A percentile compares a stretch with the other conserved stretches of the same genome.
Evolutionary conservation across 2,329 filamentous ascomycete genomes (phyloP).

Genomic region (Sarocladiaceae sp.): DNA sequence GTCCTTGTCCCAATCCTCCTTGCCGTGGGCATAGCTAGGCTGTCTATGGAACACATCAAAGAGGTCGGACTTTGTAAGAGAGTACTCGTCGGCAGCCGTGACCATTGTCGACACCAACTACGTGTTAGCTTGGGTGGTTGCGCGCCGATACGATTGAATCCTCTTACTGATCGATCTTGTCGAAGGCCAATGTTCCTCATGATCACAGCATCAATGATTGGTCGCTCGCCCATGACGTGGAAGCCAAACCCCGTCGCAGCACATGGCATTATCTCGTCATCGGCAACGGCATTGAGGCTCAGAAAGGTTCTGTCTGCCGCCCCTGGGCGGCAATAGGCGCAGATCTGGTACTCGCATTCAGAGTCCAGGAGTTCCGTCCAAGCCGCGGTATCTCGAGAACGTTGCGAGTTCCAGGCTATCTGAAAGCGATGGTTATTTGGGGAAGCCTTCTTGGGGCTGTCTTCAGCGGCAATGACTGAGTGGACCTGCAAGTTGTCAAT

Average conservation of each 20-base stretch:
- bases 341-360: constrained; percentile 47
- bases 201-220: constrained; percentile 32
- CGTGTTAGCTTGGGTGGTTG: too few species aligned
- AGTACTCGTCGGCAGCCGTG: too few species aligned
- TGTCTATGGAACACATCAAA: too few species aligned
- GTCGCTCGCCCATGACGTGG: constrained; percentile 34
- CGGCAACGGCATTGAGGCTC: constrained; percentile 42
- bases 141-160: background rate
- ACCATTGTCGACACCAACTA: too few species aligned
- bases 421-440: constrained; percentile 14
- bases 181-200: constrained; percentile 36
- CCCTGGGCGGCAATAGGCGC: constrained; percentile 40
- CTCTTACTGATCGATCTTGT: background rate
- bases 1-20: background rate
- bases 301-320: constrained; percentile 39
- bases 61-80: too few species aligned
- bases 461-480: constrained; percentile 19
- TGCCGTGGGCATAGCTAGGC: too few species aligned
- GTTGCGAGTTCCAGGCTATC: constrained; percentile 14
- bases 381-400: constrained; percentile 14
- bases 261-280: constrained; percentile 43
- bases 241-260: constrained; percentile 49
- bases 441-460: constrained; percentile 18
- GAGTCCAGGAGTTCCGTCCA: constrained; percentile 18
- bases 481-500: constrained; percentile 23